phyloP scores from a whole-genome alignment of 345 rosid species.

The Citrus trifoliata region DNA sequence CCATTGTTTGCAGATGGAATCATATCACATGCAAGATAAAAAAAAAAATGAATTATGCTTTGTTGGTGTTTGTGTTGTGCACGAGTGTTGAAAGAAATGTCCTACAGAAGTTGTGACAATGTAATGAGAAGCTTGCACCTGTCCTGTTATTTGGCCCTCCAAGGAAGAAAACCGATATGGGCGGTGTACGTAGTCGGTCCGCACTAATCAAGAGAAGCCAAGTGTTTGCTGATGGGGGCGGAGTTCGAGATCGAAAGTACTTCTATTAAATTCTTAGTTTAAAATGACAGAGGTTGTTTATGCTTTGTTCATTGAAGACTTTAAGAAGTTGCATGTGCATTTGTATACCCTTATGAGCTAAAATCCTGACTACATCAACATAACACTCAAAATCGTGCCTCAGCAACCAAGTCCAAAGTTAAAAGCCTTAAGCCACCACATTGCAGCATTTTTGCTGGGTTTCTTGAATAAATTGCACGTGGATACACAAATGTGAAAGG shows the following conservation, averaged over 20 bases:
- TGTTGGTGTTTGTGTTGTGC: constrained; percentile 1
- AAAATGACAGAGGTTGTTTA: not conserved
- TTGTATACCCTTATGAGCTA: constrained; percentile 29
- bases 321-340: constrained; percentile 39
- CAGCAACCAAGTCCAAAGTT: constrained; percentile 44
- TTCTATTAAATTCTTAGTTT: not conserved
- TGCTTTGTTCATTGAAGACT: constrained; percentile 15
- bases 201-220: constrained; percentile 20
- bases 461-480: constrained; percentile 36
- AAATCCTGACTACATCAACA: constrained; percentile 36
- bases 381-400: constrained; percentile 27
- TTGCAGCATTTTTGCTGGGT: not conserved
- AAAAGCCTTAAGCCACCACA: constrained; percentile 27
- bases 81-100: constrained; percentile 14
- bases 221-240: not conserved
- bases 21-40: not conserved
- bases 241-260: not conserved
- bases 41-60: not conserved
- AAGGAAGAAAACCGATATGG: constrained; percentile 14
- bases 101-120: not conserved
- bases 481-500: constrained; percentile 49
- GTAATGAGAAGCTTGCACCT: not conserved
- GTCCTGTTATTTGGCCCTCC: not conserved
- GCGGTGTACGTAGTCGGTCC: constrained; percentile 22
- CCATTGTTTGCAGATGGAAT: not conserved